phyloP scores from a whole-genome alignment of 352 stramenopile genomes.

The Phytophthora kernoviae region DNA sequence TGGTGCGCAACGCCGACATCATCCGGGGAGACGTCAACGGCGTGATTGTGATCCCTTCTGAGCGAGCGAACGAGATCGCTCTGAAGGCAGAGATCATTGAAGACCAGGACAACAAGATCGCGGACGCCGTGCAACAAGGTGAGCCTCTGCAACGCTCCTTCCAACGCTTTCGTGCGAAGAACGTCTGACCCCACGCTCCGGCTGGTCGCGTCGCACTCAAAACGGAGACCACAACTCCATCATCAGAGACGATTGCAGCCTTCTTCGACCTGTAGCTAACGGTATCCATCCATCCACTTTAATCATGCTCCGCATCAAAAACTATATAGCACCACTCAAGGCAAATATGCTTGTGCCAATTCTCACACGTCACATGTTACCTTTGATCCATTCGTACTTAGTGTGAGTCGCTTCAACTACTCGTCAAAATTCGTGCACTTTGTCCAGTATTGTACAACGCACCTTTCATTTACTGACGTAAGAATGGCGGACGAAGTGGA shows the following conservation, averaged over 20 bases:
- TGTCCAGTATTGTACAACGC: no score
- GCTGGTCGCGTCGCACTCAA: neutral
- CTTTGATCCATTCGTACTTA: conserved; percentile 24
- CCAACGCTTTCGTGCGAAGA: conserved; percentile 67
- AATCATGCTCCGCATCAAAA: no score
- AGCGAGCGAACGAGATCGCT: conserved; percentile 72
- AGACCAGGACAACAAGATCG: conserved; percentile 81
- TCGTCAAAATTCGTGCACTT: neutral
- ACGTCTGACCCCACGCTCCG: conserved; percentile 19
- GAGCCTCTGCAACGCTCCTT: conserved; percentile 77
- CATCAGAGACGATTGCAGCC: neutral
- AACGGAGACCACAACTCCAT: neutral
- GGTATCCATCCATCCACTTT: conserved; percentile 1
- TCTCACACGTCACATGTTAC: no score
- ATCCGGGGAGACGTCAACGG: conserved; percentile 85
- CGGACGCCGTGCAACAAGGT: conserved; percentile 79
- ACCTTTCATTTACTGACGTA: neutral
- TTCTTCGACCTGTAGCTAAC: conserved; percentile 11
- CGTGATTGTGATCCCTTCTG: conserved; percentile 75
- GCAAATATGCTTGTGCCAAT: no score
- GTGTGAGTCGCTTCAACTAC: neutral
- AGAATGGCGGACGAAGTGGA: conserved; percentile 85
- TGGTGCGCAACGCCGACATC: conserved; percentile 81
- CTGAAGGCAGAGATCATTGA: conserved; percentile 79
- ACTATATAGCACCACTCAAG: no score